Base-by-base conservation (phyloP, 2,329 filamentous ascomycete species). In the Fonsecaea pugnacius region DNA sequence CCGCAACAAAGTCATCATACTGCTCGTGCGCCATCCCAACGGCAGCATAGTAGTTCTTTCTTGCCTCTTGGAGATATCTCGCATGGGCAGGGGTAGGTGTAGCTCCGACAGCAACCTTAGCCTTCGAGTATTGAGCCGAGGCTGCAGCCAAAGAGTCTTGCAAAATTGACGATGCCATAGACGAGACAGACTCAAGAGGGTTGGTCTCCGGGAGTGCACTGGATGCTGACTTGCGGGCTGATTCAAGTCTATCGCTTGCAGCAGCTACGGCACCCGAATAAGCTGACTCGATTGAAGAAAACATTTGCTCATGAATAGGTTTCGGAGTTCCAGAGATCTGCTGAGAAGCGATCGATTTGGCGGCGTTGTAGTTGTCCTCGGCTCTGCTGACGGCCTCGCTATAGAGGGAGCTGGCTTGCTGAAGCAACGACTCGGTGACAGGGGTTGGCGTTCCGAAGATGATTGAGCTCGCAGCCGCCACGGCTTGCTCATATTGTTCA, bases 11-110 rank as follows among this genome's bases (percentile, higher is more conserved):
- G 56, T 89, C 88, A 4, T 88, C 87, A 75, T 95, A 95, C 40
- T 89, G 86, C 50, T 88, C 91, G 72, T 96, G 89, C 0, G 92
- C 91, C 51, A 91, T 76, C 32, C 91, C 91, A 27, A 95, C 77
- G 10, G 89, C 91, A 68, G 91, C 89, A 70, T 92, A 93, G 76
- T 94, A 94, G 63, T 89, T 79, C 82, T 88, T 73, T 81, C 86
- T 73, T 79, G 85, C 78, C 82, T 84, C 80, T 78, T 88, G 76
- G 79, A 88, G 65, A 75, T 83, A 75, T 73, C 81, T 75, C 71
- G 86, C 68, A 77, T 86, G 68, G 74, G 82, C 79, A 32, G 80
- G 78, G 1, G 88, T 87, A 1, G 88, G 84, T 46, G 88, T 84
- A 14, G 87, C 82, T 21, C 88, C 85, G 46, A 89, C 80, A 32